Evolutionary conservation across 768 basidiomycete genomes (phyloP).

Genomic region (Podaxis sp.): DNA sequence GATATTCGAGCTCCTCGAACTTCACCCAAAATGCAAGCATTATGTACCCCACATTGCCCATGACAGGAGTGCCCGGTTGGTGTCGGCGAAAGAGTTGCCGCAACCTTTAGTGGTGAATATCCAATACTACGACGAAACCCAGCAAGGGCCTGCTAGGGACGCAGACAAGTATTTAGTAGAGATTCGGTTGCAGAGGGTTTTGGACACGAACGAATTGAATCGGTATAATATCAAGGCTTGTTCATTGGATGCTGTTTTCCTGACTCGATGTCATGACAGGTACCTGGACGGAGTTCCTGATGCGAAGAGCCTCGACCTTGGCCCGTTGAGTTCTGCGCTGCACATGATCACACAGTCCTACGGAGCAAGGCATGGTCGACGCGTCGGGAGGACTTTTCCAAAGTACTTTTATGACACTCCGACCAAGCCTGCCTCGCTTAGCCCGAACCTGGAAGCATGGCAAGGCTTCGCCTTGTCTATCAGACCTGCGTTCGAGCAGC

Average conservation of each 20-base stretch:
- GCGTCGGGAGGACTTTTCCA: constrained; percentile 38
- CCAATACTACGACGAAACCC: constrained; percentile 35
- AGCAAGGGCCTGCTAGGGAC: constrained; percentile 22
- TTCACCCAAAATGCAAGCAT: constrained; percentile 27
- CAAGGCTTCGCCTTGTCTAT: constrained; percentile 45
- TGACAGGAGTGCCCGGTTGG: constrained; percentile 38
- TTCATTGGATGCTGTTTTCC: not conserved
- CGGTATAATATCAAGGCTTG: constrained; percentile 21
- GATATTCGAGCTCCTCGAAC: constrained; percentile 50
- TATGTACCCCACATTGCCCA: constrained; percentile 43
- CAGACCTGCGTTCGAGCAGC: constrained; percentile 38
- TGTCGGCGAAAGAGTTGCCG: constrained; percentile 39
- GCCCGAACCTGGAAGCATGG: constrained; percentile 27
- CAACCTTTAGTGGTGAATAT: constrained; percentile 35
- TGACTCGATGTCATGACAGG: constrained; percentile 24
- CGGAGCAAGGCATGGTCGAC: constrained; percentile 35
- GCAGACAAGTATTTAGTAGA: constrained; percentile 35
- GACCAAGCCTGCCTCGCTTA: constrained; percentile 19
- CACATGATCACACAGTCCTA: constrained; percentile 52
- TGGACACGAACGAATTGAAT: constrained; percentile 25
- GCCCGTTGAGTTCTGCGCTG: constrained; percentile 47
- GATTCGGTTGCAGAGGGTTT: constrained; percentile 33
- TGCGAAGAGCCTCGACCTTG: constrained; percentile 37
- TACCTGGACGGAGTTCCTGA: constrained; percentile 40
- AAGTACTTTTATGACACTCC: constrained; percentile 46